Conservation (phyloP, 805 yeast genomes). For the Candida jianshihensis region DNA sequence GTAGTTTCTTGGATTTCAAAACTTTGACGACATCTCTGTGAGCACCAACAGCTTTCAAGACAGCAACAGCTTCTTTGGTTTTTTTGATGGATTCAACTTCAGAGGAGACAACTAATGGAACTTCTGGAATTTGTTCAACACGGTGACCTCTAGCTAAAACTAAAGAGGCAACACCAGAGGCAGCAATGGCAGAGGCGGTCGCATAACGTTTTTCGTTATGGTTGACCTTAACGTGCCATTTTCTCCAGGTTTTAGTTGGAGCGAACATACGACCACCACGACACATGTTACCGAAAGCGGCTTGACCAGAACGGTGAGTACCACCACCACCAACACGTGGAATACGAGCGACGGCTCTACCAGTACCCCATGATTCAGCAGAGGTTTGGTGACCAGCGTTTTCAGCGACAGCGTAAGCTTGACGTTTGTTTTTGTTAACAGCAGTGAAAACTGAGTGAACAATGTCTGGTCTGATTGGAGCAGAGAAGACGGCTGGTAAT, state of each 20-base stretch:
- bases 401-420: slow-evolving; percentile 99
- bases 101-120: slow-evolving; percentile 93
- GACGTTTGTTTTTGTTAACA: slow-evolving; percentile 99
- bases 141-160: slow-evolving; percentile 99
- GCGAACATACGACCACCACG: slow-evolving; percentile 99
- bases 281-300: slow-evolving; percentile 99
- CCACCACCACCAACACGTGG: slow-evolving; percentile 99
- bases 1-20: slow-evolving; percentile 94
- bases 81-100: slow-evolving; percentile 88
- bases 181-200: slow-evolving; percentile 99
- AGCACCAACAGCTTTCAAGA: slow-evolving; percentile 97
- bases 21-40: slow-evolving; percentile 97
- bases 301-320: slow-evolving; percentile 99
- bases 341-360: slow-evolving; percentile 99
- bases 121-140: slow-evolving; percentile 95
- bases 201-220: slow-evolving; percentile 99
- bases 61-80: slow-evolving; percentile 99
- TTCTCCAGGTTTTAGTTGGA: slow-evolving; percentile 99
- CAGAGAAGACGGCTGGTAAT: slow-evolving; percentile 97
- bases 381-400: slow-evolving; percentile 99
- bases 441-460: slow-evolving; percentile 98
- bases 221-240: slow-evolving; percentile 99
- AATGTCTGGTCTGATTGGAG: slow-evolving; percentile 99
- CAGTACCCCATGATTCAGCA: slow-evolving; percentile 99
- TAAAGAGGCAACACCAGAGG: slow-evolving; percentile 95